Percentiles rank a stretch among this genome's conserved stretches.
These are phyloP conservation scores for Francoa sonchifolia DNA, from an alignment of 441 rosid species.

Conservation along the genomic window DNA sequence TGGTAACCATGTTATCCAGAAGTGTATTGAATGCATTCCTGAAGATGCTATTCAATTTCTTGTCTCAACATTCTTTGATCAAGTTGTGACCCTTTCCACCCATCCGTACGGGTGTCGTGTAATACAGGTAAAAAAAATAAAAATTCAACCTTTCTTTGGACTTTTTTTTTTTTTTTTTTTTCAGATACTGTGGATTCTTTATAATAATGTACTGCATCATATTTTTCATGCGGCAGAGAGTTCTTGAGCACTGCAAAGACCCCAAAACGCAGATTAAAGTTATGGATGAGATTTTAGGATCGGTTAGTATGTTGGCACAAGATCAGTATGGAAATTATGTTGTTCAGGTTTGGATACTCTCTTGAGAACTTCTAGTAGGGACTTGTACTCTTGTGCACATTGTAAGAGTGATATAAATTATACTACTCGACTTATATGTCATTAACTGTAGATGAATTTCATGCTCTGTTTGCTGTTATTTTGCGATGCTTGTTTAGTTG, in stretches of 20 bases:
- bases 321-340: constrained; percentile 93
- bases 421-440: not conserved
- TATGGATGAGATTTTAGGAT: constrained; percentile 68
- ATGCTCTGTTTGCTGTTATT: too few relatives aligned
- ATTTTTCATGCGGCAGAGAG: constrained; percentile 45
- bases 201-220: not conserved
- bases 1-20: constrained; percentile 84
- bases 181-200: too few relatives aligned
- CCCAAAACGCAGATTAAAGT: constrained; percentile 54
- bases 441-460: not conserved
- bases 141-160: constrained; percentile 3
- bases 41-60: constrained; percentile 65
- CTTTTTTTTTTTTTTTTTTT: not conserved
- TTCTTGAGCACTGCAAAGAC: constrained; percentile 67
- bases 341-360: constrained; percentile 47
- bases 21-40: constrained; percentile 78
- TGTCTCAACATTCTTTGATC: constrained; percentile 56
- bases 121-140: constrained; percentile 47
- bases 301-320: constrained; percentile 73
- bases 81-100: constrained; percentile 63
- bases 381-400: not conserved
- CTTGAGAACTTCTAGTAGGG: not conserved
- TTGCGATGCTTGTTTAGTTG: too few relatives aligned
- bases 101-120: constrained; percentile 93
- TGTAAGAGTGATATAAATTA: not conserved